Evolutionary conservation across 73 alveolate species (phyloP), one percentile per base, ranked within the genome.

Genomic region (Urostyla sp.): DNA sequence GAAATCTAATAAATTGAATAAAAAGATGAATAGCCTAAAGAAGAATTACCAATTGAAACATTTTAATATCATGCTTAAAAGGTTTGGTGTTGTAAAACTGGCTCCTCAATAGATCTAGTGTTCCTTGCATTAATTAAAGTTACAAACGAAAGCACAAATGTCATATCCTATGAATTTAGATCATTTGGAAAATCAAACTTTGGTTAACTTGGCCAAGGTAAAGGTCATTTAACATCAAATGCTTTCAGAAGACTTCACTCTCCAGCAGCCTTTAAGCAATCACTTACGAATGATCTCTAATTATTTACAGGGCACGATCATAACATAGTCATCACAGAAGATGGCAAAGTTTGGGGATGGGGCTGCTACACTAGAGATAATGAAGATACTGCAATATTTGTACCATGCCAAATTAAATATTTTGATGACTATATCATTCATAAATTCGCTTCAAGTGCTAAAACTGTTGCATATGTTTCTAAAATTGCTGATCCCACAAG

Each of bases 401-500:
- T 52, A 18, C 91, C 91, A 8, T 35, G 58, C 0, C 74, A 43
- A 20, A 56, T 73, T 18, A 76, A 80, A 1, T 83, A 50, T 76
- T 83, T 83, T 54, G 74, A 83, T 23, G 53, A 72, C 49, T 66
- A 83, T 36, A 48, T 28, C 37, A 75, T 83, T 20, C 87, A 83
- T 50, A 36, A 51, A 34, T 23, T 83, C 31, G 13, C 67, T 13
- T 43, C 69, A 30, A 59, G 87, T 11, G 24, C 69, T 18, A 52
- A 36, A n/a, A 23, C 91, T 0, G 40, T 56, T 0, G 87, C 81
- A 23, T 27, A 54, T 13, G 91, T 67, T 1, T 72, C 87, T 2
- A 74, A 75, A 16, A 83, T 59, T 31, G 26, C 32, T 31, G 72
- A 83, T 31, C 84, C 77, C 5, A 44, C 0, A 37, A 56, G 73